Percentiles rank a stretch among this genome's conserved stretches.
Evolutionary conservation across 176 grass and related monocot genomes (phyloP).

Genomic region (Alloteropsis semialata): DNA sequence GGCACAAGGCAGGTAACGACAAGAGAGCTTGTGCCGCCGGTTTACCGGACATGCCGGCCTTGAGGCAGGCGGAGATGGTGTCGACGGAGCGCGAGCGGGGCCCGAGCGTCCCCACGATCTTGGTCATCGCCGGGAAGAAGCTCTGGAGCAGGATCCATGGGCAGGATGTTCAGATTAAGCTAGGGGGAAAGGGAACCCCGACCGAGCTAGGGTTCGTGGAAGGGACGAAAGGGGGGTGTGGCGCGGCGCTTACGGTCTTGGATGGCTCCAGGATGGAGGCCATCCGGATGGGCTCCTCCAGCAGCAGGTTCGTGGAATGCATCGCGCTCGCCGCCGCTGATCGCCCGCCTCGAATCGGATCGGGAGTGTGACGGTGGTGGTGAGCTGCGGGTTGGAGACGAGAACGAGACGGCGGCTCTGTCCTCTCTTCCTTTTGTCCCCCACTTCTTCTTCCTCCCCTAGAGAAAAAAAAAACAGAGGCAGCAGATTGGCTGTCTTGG

Average conservation of each 20-base stretch:
- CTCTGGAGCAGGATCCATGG: slow-evolving; percentile 22
- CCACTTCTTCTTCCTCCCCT: no score
- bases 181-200: no score
- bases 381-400: background rate
- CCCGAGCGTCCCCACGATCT: slow-evolving; percentile 95
- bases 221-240: no score
- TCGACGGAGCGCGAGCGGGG: slow-evolving; percentile 89
- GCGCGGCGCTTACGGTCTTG: slow-evolving; percentile 53
- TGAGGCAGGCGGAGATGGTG: slow-evolving; percentile 91
- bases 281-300: slow-evolving; percentile 99
- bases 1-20: no score
- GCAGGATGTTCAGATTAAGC: no score
- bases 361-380: background rate
- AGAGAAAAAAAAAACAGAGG: no score
- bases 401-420: background rate
- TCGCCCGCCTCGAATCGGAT: slow-evolving; percentile 7
- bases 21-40: no score
- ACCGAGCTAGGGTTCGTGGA: background rate
- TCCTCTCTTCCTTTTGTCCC: no score
- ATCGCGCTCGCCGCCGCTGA: slow-evolving; percentile 28
- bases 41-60: slow-evolving; percentile 95
- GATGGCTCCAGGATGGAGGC: slow-evolving; percentile 96
- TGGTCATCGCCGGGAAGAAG: slow-evolving; percentile 99
- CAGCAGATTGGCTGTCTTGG: no score
- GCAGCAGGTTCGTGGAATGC: slow-evolving; percentile 89